phyloP scores from a whole-genome alignment of 345 rosid genomes.

The Salix arbutifolia region DNA sequence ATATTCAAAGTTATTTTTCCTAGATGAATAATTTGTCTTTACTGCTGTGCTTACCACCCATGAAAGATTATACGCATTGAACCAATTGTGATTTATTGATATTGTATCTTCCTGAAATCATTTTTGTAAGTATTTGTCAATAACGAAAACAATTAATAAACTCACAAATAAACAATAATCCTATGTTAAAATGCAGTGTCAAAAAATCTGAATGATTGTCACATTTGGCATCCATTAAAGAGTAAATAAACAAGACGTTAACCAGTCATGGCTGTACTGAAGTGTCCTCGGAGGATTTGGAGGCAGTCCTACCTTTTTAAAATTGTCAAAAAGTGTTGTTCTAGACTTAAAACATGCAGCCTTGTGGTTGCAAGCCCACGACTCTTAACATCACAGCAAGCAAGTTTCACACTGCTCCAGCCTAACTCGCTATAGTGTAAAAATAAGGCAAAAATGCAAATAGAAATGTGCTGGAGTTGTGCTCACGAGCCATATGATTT shows the following conservation, averaged over 20 bases:
- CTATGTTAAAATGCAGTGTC: background rate
- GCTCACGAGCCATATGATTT: too few relatives aligned
- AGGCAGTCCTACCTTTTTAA: too few relatives aligned
- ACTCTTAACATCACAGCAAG: too few relatives aligned
- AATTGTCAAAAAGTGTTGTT: too few relatives aligned
- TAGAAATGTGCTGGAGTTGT: background rate
- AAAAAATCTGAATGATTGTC: background rate
- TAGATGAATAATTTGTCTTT: conserved; percentile 6
- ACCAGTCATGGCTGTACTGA: too few relatives aligned
- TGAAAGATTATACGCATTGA: conserved; percentile 71
- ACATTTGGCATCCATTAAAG: background rate
- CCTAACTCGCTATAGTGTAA: background rate
- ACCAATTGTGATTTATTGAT: conserved; percentile 96
- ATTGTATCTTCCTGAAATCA: conserved; percentile 79
- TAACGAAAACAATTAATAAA: background rate
- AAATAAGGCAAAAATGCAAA: background rate
- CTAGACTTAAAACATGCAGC: too few relatives aligned
- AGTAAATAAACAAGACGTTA: too few relatives aligned
- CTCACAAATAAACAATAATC: background rate
- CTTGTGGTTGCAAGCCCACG: too few relatives aligned
- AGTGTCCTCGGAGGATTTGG: too few relatives aligned
- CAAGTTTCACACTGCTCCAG: too few relatives aligned
- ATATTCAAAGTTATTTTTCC: conserved; percentile 10
- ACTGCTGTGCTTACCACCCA: conserved; percentile 68
- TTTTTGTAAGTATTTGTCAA: conserved; percentile 5